phyloP scores from a whole-genome alignment of 495 filamentous ascomycete genomes.

The Penicillium crystallinum region DNA sequence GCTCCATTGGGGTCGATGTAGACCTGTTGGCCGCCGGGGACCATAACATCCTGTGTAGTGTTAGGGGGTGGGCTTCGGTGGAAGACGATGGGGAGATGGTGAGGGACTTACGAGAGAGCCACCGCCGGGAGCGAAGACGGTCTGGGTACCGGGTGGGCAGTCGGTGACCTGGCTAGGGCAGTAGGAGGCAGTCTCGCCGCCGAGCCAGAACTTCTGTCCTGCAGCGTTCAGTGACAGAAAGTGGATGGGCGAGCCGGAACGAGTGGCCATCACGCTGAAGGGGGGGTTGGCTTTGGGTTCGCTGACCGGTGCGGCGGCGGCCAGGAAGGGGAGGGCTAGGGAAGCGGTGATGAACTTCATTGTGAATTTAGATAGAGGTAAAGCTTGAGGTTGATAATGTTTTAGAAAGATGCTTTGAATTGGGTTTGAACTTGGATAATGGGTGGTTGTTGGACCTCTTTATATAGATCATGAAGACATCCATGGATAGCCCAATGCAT shows the following conservation, averaged over 20 bases:
- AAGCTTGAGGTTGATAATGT: not conserved
- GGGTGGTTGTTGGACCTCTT: not conserved
- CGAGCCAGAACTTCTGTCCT: constrained; percentile 38
- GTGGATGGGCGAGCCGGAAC: constrained; percentile 42
- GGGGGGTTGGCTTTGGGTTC: constrained; percentile 12
- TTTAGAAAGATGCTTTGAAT: not conserved
- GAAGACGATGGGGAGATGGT: not conserved
- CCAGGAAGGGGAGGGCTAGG: constrained; percentile 27
- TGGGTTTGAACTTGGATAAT: not conserved
- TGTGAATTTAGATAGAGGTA: not conserved
- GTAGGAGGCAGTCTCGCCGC: constrained; percentile 35
- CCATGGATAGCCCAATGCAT: no score
- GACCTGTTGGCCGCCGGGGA: constrained; percentile 62
- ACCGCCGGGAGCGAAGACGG: constrained; percentile 37
- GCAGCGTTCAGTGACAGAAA: constrained; percentile 34
- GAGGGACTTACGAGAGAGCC: constrained; percentile 26
- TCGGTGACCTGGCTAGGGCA: constrained; percentile 25
- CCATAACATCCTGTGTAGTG: constrained; percentile 39
- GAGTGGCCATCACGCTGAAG: constrained; percentile 35
- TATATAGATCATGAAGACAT: not conserved
- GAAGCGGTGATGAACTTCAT: constrained; percentile 30
- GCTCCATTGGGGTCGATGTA: constrained; percentile 54
- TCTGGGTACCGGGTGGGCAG: constrained; percentile 43
- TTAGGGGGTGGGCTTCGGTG: not conserved
- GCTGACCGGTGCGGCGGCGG: constrained; percentile 23